Base-by-base conservation (phyloP, 1,284 basidiomycete genomes). In the Somion occarium region DNA sequence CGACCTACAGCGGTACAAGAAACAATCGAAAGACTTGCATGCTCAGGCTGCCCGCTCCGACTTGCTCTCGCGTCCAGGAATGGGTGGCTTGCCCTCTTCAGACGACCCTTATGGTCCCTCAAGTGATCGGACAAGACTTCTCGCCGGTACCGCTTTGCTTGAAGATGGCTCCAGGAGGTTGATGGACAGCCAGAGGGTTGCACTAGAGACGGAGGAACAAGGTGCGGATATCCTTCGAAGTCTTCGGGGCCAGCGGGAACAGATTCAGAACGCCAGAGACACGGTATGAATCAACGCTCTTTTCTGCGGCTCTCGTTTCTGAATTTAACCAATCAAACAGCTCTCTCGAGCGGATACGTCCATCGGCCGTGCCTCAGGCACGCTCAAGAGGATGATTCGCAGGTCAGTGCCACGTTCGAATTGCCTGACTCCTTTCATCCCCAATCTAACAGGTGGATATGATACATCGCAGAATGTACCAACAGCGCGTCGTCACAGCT, bases 121-220 rank as follows among this genome's bases (percentile, higher is more conserved):
- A 37, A 41, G 39, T 41, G 85, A 95, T 61, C 78, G 93, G 38
- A 80, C 87, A n/a, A 78, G 91, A 11, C 68, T 97, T 44, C 73
- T 97, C 27, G 74, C 83, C 0, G 91, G 91, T 1, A 91, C 86
- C 0, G 66, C 82, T 47, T 67, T 85, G 39, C 73, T 95, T 24
- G 85, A 90, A 61, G 87, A 93, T 61, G 90, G 91, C 5, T 79
- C 86, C 1, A 78, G 85, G 55, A 76, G 97, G 43, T 70, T 99
- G 48, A 84, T 93, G 59, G 93, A 97, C 56, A 93, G 90, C 18
- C 93, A 98, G 57, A 79, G 93, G 20, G 83, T 99, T 43, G 96
- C 96, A 5, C 73, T 99, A 23, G 95, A 99, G 75, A 98, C 97
- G 7, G 97, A 99, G 71, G 86, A 92, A 61, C 85, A 98, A 34